Conservation (phyloP, 1,284 basidiomycete species). For the Clitocybe nebularis region DNA sequence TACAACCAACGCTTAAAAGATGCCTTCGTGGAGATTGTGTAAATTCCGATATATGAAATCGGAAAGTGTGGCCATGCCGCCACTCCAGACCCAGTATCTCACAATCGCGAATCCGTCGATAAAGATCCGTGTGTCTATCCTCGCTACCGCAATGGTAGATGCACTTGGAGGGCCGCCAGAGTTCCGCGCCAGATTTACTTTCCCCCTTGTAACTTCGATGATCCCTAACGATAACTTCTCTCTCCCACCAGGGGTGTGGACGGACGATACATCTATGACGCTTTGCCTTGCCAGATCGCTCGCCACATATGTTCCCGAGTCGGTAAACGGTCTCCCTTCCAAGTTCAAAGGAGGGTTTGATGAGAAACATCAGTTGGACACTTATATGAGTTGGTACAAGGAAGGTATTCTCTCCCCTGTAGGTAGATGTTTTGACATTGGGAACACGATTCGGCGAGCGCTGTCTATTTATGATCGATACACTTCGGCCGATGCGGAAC, state of each 20-base stretch:
- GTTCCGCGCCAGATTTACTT: conserved; percentile 32
- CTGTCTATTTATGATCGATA: conserved; percentile 26
- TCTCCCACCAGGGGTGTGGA: conserved; percentile 36
- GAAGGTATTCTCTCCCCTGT: conserved; percentile 33
- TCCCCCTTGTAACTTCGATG: conserved; percentile 33
- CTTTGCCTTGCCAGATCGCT: conserved; percentile 38
- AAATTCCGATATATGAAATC: background rate
- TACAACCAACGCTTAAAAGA: too few relatives aligned
- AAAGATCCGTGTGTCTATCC: conserved; percentile 35
- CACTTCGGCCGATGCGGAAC: background rate
- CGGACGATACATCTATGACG: conserved; percentile 43
- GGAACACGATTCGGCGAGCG: conserved; percentile 29
- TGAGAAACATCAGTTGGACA: conserved; percentile 32
- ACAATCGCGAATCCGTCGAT: conserved; percentile 14
- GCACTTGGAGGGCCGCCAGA: conserved; percentile 40
- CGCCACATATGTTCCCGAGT: conserved; percentile 18
- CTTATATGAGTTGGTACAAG: conserved; percentile 31
- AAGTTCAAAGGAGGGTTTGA: conserved; percentile 28
- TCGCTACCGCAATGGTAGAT: conserved; percentile 37
- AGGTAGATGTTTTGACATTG: conserved; percentile 38
- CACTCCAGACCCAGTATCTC: conserved; percentile 10
- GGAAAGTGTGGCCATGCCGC: background rate
- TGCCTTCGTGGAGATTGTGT: background rate
- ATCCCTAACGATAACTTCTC: conserved; percentile 32
- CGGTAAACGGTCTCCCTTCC: conserved; percentile 1